Evolutionary conservation across 2,329 filamentous ascomycete species (phyloP), one percentile per base, ranked within the genome.

Genomic region (Apiospora kogelbergensis): DNA sequence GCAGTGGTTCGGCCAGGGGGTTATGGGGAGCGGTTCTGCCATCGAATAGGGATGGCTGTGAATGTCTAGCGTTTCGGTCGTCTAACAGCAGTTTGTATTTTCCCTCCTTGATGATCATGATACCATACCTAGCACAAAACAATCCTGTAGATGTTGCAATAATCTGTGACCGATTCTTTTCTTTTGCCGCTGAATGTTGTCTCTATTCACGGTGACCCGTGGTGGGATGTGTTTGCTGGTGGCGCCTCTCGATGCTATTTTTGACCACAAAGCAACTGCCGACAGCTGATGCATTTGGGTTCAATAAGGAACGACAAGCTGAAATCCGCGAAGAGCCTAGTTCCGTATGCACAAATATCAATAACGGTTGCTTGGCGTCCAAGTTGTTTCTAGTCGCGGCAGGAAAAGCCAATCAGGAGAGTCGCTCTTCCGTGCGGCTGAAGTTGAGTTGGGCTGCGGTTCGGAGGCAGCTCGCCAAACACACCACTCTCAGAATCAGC

Each of bases 1-100:
- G 70, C 93, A 97, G 76, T 98, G 95, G 88, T 98, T 97, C 84
- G 94, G 94, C 0, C 84, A 94, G 67, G 95, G 95, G 1, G 94
- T 98, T 2, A 97, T 98, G 94, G 66, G 68, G 9, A 66, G 44
- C 15, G 65, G 65, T 15, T 24, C 33, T 13, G 44, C 65, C 45
- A 46, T 66, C 24, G 65, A 66, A 66, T 66, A 53, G 44, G n/a
- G 22, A 44, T 30, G 63, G 63, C 42, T 33, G 33, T 7, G 15
- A 17, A 15, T 26, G 24, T 30, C 15, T 30, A n/a, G 15, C 42
- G 53, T 37, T 17, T n/a, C n/a, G 17, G 24, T 30, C 5, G 17
- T 60, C 53, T 60, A 60, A 30, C 30, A 60, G 9, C 30, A 60
- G 53, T 60, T 10, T 60, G 53, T 60, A 22, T 60, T 60, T 11